Evolutionary conservation across 176 grass and related monocot species (phyloP).

Genomic region (Chloris gayana): DNA sequence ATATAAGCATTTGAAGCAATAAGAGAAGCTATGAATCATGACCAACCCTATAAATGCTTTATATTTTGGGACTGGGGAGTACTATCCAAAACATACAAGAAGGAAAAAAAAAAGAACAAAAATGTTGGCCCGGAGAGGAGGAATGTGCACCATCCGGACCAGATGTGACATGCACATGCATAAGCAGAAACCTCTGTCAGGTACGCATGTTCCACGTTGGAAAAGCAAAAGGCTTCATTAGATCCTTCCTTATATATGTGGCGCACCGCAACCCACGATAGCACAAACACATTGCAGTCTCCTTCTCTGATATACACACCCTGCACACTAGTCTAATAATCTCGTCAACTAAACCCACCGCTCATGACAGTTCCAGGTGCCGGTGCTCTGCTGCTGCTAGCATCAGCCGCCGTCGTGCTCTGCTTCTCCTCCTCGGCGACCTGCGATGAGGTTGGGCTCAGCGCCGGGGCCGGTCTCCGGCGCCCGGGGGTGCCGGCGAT

Average conservation of each 20-base stretch:
- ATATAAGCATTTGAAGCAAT: too few relatives aligned
- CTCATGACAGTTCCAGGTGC: not conserved
- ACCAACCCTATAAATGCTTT: too few relatives aligned
- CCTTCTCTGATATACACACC: not conserved
- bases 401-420: not conserved
- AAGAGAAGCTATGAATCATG: too few relatives aligned
- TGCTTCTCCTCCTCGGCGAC: not conserved
- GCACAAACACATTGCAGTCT: not conserved
- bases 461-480: not conserved
- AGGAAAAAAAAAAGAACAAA: too few relatives aligned
- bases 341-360: not conserved
- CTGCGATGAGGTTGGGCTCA: not conserved
- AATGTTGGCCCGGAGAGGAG: too few relatives aligned
- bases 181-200: too few relatives aligned
- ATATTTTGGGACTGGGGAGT: too few relatives aligned
- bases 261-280: not conserved
- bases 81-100: too few relatives aligned
- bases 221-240: not conserved
- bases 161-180: too few relatives aligned
- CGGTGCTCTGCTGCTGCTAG: not conserved
- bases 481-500: constrained; percentile 28
- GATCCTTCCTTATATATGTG: not conserved
- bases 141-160: too few relatives aligned
- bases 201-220: not conserved
- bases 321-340: too few relatives aligned